A percentile compares a stretch with the other conserved stretches of the same genome.
phyloP scores from a whole-genome alignment of 768 basidiomycete genomes.

The Cytidiella melzeri region DNA sequence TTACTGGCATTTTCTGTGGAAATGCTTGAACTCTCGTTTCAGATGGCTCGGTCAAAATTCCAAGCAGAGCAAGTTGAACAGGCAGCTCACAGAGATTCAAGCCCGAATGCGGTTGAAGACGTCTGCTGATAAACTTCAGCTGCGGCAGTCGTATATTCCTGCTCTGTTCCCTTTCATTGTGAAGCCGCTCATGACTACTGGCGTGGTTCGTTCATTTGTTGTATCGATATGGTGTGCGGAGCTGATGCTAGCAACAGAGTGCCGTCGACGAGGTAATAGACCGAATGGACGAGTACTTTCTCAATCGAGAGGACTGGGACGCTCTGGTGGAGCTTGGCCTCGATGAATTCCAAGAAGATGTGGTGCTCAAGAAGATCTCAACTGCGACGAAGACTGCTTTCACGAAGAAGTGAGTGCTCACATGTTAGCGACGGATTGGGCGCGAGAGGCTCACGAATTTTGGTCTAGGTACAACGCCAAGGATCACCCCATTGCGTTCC shows the following conservation, averaged over 20 bases:
- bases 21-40: constrained; percentile 7
- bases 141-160: constrained; percentile 88
- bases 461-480: constrained; percentile 70
- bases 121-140: constrained; percentile 85
- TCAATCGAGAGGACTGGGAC: constrained; percentile 96
- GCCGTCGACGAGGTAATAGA: constrained; percentile 79
- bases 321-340: constrained; percentile 91
- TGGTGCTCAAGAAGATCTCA: constrained; percentile 78
- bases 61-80: constrained; percentile 73
- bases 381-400: constrained; percentile 77
- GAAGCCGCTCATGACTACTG: constrained; percentile 66
- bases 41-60: constrained; percentile 99
- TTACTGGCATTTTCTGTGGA: not conserved
- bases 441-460: not conserved
- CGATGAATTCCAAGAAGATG: constrained; percentile 67
- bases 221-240: not conserved
- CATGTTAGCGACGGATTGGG: not conserved
- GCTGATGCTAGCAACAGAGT: constrained; percentile 37
- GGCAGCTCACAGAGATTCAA: constrained; percentile 86
- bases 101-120: constrained; percentile 93
- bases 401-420: constrained; percentile 64
- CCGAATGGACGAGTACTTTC: constrained; percentile 89
- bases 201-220: constrained; percentile 50
- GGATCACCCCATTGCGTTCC: constrained; percentile 93
- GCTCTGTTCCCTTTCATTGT: constrained; percentile 80